phyloP scores from a whole-genome alignment of 768 basidiomycete species.

The Rhizopogon vesiculosus region DNA sequence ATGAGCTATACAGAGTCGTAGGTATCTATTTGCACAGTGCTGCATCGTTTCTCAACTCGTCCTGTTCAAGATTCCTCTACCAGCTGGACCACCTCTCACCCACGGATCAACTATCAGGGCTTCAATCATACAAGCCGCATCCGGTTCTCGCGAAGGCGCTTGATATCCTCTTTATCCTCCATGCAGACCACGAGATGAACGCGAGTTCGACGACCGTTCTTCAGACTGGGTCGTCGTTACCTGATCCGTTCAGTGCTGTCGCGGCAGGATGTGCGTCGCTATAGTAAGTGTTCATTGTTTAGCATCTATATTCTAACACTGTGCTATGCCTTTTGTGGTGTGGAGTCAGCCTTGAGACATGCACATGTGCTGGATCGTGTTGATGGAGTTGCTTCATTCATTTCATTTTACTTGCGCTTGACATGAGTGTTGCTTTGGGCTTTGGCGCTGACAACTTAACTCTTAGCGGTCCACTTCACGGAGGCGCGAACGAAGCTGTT shows the following conservation, averaged over 20 bases:
- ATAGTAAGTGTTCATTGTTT: constrained; percentile 53
- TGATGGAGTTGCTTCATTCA: neutral
- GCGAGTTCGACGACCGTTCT: constrained; percentile 82
- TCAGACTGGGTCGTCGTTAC: constrained; percentile 84
- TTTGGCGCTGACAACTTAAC: neutral
- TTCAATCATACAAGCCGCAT: constrained; percentile 57
- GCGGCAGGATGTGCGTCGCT: constrained; percentile 87
- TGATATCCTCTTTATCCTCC: constrained; percentile 82
- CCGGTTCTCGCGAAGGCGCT: constrained; percentile 85
- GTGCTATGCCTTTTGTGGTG: neutral
- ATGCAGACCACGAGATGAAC: constrained; percentile 90
- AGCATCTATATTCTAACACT: neutral
- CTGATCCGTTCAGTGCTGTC: constrained; percentile 86
- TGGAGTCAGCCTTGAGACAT: neutral
- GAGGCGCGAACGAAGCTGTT: constrained; percentile 91
- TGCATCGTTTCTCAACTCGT: neutral
- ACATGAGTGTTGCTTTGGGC: neutral
- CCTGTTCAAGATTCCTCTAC: constrained; percentile 65
- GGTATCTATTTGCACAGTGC: neutral
- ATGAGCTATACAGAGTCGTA: constrained; percentile 83
- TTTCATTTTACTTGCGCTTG: neutral
- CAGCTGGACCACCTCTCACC: constrained; percentile 75
- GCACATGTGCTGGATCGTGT: neutral
- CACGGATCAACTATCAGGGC: constrained; percentile 32
- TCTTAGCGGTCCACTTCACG: constrained; percentile 32